These are phyloP conservation scores for Diaporthe nobilis DNA, from an alignment of 2,329 filamentous ascomycete species.

Conservation along the genomic window DNA sequence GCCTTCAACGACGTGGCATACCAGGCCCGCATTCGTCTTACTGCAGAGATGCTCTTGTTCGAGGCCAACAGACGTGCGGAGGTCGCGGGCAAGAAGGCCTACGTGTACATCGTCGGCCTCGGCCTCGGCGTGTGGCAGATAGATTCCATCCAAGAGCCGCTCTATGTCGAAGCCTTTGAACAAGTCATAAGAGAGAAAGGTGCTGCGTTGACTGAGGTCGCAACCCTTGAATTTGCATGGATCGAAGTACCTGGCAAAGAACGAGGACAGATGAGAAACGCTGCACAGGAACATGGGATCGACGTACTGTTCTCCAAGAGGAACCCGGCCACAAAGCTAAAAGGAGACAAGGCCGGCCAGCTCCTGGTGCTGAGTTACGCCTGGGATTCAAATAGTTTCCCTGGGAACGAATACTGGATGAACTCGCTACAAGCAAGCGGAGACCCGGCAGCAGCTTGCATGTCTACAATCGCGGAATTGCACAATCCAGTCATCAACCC, in stretches of 20 bases:
- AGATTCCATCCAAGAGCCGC: slow-evolving; percentile 37
- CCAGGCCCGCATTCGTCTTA: slow-evolving; percentile 47
- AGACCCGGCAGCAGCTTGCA: slow-evolving; percentile 52
- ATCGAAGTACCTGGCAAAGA: not conserved
- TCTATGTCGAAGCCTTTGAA: slow-evolving; percentile 20
- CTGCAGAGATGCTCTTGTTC: slow-evolving; percentile 48
- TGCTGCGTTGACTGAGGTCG: not conserved
- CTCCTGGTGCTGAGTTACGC: slow-evolving; percentile 51
- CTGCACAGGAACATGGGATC: not conserved
- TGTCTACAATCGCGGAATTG: slow-evolving; percentile 52
- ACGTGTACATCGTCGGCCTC: slow-evolving; percentile 51
- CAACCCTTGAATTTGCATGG: slow-evolving; percentile 26
- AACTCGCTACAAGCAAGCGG: slow-evolving; percentile 45
- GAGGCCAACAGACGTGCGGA: slow-evolving; percentile 49
- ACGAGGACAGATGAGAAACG: not conserved
- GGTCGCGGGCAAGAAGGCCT: slow-evolving; percentile 44
- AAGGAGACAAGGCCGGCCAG: slow-evolving; percentile 38
- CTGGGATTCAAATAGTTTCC: slow-evolving; percentile 52
- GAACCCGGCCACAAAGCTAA: slow-evolving; percentile 44
- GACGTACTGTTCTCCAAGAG: slow-evolving; percentile 18
- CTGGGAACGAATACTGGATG: slow-evolving; percentile 52
- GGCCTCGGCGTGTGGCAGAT: slow-evolving; percentile 50
- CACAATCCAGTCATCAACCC: slow-evolving; percentile 52
- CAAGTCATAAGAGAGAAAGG: slow-evolving; percentile 3
- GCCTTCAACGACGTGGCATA: slow-evolving; percentile 47